phyloP scores from a whole-genome alignment of 2,329 filamentous ascomycete species.

The Arthrobotrys pseudoclavata region DNA sequence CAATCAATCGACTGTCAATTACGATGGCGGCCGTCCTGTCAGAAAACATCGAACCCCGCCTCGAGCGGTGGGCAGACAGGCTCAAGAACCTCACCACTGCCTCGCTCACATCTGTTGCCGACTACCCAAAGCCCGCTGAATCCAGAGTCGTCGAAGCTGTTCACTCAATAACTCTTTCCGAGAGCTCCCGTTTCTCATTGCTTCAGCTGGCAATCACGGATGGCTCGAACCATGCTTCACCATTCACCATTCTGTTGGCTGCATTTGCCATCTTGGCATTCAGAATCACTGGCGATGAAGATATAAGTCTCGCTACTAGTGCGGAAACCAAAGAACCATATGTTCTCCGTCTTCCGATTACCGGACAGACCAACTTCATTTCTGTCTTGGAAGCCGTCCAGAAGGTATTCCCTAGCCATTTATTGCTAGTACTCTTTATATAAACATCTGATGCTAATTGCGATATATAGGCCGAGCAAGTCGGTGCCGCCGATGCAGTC shows the following conservation, averaged over 20 bases:
- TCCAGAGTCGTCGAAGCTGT: constrained; percentile 63
- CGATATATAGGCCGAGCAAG: constrained; percentile 65
- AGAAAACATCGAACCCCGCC: constrained; percentile 60
- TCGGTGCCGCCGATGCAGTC: constrained; percentile 67
- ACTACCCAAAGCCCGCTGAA: constrained; percentile 63
- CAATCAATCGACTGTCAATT: constrained; percentile 12
- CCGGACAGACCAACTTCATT: constrained; percentile 66
- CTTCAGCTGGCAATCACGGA: constrained; percentile 65
- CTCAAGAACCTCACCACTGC: constrained; percentile 63
- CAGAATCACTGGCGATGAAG: constrained; percentile 69
- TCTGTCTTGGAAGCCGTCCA: constrained; percentile 67
- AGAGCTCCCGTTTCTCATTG: constrained; percentile 65
- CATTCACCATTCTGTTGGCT: constrained; percentile 67
- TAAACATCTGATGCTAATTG: constrained; percentile 10
- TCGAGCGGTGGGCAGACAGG: constrained; percentile 62
- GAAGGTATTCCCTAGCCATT: constrained; percentile 64
- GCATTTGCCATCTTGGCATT: constrained; percentile 68
- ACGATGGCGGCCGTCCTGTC: constrained; percentile 30
- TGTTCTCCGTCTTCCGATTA: constrained; percentile 67
- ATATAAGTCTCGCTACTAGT: constrained; percentile 69
- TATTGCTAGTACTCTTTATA: background rate
- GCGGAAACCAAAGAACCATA: constrained; percentile 68
- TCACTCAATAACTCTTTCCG: constrained; percentile 65
- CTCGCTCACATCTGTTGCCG: constrained; percentile 62
- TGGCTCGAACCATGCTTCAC: constrained; percentile 64